Evolutionary conservation across 2,329 filamentous ascomycete species (phyloP).

Genomic region (Hawksworthiomyces lignivorus): DNA sequence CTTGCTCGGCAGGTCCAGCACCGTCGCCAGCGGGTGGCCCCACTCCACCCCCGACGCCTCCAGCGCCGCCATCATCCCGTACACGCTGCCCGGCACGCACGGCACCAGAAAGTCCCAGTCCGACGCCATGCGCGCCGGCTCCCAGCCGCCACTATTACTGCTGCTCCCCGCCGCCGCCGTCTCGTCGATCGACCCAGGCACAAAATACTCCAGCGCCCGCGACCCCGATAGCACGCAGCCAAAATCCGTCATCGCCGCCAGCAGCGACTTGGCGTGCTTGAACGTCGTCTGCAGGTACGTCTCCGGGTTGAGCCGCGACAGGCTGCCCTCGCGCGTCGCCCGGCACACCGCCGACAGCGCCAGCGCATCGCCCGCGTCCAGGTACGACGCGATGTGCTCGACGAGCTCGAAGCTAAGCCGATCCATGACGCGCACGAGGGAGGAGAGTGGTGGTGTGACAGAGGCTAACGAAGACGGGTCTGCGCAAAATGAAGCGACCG

Average conservation of each 20-base stretch:
- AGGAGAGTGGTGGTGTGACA: too few species aligned
- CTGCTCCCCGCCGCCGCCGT: too few species aligned
- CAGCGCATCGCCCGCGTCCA: constrained; percentile 7
- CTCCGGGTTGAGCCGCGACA: constrained; percentile 10
- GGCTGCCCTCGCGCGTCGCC: background rate
- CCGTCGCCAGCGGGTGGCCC: constrained; percentile 1
- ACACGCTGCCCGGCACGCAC: constrained; percentile 2
- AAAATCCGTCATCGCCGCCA: constrained; percentile 12
- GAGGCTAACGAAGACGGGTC: too few species aligned
- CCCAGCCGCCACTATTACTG: background rate
- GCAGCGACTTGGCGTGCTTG: constrained; percentile 3
- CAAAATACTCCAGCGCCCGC: constrained; percentile 13
- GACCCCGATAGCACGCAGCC: constrained; percentile 13
- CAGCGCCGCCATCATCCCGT: constrained; percentile 14
- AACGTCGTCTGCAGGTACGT: constrained; percentile 8
- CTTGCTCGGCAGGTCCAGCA: constrained; percentile 2
- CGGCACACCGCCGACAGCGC: background rate
- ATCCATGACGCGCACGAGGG: constrained; percentile 5
- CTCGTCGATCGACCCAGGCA: constrained; percentile 9
- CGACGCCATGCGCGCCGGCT: background rate
- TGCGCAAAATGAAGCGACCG: too few species aligned
- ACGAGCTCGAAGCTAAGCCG: constrained; percentile 13
- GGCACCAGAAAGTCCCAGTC: constrained; percentile 16
- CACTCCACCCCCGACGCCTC: constrained; percentile 8
- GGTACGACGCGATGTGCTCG: constrained; percentile 5